Conservation (phyloP, 2,329 filamentous ascomycete genomes). For the Aspergillus eucalypticola region DNA sequence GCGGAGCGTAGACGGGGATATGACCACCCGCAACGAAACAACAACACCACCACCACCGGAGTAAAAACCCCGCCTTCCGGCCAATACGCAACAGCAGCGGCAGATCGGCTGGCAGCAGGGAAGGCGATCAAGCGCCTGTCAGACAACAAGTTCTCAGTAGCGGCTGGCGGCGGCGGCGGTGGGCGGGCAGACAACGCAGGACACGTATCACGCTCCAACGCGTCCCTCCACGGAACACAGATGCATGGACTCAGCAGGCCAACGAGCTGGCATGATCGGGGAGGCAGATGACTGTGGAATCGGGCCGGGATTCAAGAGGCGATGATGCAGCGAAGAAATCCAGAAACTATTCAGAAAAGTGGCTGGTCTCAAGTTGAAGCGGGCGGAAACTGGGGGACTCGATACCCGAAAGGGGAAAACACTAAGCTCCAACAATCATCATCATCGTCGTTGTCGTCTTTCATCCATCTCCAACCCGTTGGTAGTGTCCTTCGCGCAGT, state of each 20-base stretch:
- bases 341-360: not conserved
- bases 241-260: slow-evolving; percentile 18
- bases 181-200: slow-evolving; percentile 3
- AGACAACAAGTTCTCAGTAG: not conserved
- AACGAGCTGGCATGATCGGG: slow-evolving; percentile 21
- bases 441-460: not conserved
- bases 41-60: slow-evolving; percentile 8
- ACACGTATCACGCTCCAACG: slow-evolving; percentile 20
- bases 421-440: not conserved
- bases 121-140: slow-evolving; percentile 13
- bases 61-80: slow-evolving; percentile 15
- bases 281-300: slow-evolving; percentile 14
- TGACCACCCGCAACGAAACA: not conserved
- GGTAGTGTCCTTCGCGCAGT: not conserved
- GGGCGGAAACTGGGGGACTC: not conserved
- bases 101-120: slow-evolving; percentile 12
- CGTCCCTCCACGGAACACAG: slow-evolving; percentile 15
- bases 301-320: not conserved
- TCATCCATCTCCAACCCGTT: not conserved
- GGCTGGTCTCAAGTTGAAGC: not conserved
- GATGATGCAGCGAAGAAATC: not conserved
- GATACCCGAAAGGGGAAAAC: not conserved
- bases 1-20: not conserved
- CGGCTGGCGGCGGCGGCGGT: not conserved
- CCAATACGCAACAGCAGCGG: slow-evolving; percentile 10